Evolutionary conservation across 2,329 filamentous ascomycete species (phyloP).

Genomic region (Aspergillus cejpii): DNA sequence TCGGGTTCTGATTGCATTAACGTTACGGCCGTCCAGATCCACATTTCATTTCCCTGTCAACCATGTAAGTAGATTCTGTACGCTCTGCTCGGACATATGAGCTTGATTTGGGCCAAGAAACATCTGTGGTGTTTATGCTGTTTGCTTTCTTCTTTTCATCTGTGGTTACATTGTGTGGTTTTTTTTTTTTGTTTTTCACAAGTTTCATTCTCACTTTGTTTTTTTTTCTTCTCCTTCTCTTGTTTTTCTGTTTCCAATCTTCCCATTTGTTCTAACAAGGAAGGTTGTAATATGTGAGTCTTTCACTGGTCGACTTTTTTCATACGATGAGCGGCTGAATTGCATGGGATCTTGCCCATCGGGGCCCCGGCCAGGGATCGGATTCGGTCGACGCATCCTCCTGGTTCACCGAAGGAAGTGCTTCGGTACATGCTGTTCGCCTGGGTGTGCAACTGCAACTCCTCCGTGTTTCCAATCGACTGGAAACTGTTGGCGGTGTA

Average conservation of each 20-base stretch:
- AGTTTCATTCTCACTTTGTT: constrained; percentile 5
- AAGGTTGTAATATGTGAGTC: not conserved
- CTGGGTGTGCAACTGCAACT: not conserved
- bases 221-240: constrained; percentile 4
- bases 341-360: constrained; percentile 1
- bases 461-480: not conserved
- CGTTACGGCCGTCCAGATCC: constrained; percentile 15
- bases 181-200: constrained; percentile 1
- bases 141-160: constrained; percentile 3
- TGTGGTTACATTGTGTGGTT: constrained; percentile 1
- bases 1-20: constrained; percentile 16
- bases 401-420: constrained; percentile 11
- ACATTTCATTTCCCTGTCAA: constrained; percentile 14
- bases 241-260: constrained; percentile 4
- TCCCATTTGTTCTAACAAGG: not conserved
- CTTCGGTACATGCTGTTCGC: not conserved
- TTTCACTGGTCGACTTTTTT: constrained; percentile 5
- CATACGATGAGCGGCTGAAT: constrained; percentile 14
- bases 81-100: constrained; percentile 17
- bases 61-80: constrained; percentile 19
- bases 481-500: not conserved
- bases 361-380: not conserved
- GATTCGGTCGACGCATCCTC: constrained; percentile 5
- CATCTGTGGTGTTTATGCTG: constrained; percentile 9
- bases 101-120: constrained; percentile 13